phyloP scores from a whole-genome alignment of 2,329 filamentous ascomycete genomes.

The Venturia nashicola region DNA sequence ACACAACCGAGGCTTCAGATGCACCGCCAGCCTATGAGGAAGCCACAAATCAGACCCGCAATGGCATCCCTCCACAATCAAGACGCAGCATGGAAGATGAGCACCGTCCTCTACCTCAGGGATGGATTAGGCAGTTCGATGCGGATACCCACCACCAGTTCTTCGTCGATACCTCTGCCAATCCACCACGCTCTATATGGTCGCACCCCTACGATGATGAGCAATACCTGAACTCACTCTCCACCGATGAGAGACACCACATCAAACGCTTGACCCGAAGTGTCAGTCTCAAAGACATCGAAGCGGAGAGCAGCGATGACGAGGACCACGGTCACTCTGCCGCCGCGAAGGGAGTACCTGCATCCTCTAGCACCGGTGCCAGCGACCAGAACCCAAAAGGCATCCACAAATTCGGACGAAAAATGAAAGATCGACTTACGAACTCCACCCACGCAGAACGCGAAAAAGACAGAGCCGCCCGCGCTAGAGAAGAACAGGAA shows the following conservation, averaged over 20 bases:
- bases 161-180: conserved; percentile 45
- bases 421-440: conserved; percentile 48
- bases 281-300: conserved; percentile 27
- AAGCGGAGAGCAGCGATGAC: conserved; percentile 34
- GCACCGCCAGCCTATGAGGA: conserved; percentile 1
- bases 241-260: conserved; percentile 35
- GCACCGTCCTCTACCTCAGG: conserved; percentile 38
- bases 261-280: conserved; percentile 27
- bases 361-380: background rate
- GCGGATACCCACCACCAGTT: conserved; percentile 43
- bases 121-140: conserved; percentile 48
- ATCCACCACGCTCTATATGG: conserved; percentile 48
- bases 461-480: conserved; percentile 30
- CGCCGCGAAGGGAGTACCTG: conserved; percentile 18
- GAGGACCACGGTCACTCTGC: conserved; percentile 19
- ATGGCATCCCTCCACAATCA: conserved; percentile 40
- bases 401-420: conserved; percentile 38
- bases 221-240: conserved; percentile 36
- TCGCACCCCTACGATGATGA: conserved; percentile 50
- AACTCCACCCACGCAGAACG: conserved; percentile 44
- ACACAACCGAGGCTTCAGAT: background rate
- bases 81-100: conserved; percentile 53
- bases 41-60: conserved; percentile 21
- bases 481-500: conserved; percentile 37
- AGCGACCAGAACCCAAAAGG: conserved; percentile 14